These are phyloP conservation scores for Citrullus colocynthis DNA, from an alignment of 306 rosid species.

Conservation along the genomic window DNA sequence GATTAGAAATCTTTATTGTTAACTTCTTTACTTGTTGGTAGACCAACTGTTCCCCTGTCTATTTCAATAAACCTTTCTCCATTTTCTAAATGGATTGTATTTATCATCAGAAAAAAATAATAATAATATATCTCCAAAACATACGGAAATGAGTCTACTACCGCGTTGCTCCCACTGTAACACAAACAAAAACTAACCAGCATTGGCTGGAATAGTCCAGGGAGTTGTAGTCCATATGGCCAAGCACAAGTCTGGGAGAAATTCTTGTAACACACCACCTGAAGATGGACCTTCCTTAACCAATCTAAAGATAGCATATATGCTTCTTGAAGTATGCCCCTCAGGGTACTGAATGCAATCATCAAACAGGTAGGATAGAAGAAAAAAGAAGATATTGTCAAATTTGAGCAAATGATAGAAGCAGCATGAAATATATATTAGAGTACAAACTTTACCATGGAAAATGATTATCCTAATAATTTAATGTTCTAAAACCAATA, in stretches of 20 bases:
- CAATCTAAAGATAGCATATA: conserved; percentile 71
- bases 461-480: neutral
- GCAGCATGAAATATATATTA: neutral
- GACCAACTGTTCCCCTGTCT: neutral
- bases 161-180: conserved; percentile 16
- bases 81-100: neutral
- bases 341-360: conserved; percentile 70
- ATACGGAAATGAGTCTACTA: conserved; percentile 4
- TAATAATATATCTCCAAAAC: neutral
- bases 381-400: neutral
- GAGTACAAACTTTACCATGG: neutral
- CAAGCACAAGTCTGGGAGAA: conserved; percentile 62
- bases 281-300: conserved; percentile 36
- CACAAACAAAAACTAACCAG: conserved; percentile 45
- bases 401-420: neutral
- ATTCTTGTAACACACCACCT: conserved; percentile 47
- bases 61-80: neutral
- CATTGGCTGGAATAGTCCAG: conserved; percentile 98
- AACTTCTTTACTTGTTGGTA: neutral
- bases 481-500: neutral
- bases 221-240: conserved; percentile 99
- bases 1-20: neutral
- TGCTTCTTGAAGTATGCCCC: conserved; percentile 81
- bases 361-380: neutral
- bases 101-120: neutral